Evolutionary conservation across 1,284 basidiomycete genomes (phyloP).

Genomic region (Tetrapyrgos nigripes): DNA sequence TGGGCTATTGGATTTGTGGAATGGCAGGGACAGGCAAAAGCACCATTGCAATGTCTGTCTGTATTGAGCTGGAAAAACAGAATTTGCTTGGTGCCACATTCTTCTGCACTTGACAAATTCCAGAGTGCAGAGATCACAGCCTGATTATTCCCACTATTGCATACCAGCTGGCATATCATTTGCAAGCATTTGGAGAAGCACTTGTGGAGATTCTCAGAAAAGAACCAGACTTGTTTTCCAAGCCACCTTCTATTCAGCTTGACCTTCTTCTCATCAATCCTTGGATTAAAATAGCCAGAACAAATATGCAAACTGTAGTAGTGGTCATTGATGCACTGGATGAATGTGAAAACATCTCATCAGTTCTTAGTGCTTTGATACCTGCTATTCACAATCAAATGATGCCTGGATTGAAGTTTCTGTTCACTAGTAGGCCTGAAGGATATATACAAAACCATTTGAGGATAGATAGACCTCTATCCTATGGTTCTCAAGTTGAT

Average conservation of each 20-base stretch:
- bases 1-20: too few species aligned
- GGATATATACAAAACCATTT: neutral
- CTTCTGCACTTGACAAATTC: too few species aligned
- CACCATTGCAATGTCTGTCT: too few species aligned
- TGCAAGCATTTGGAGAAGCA: too few species aligned
- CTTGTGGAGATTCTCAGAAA: neutral
- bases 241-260: neutral
- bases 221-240: neutral
- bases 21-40: too few species aligned
- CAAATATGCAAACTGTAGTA: neutral
- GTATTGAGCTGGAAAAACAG: neutral
- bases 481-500: neutral
- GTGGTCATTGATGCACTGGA: slow-evolving; percentile 5
- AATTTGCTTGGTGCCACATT: neutral
- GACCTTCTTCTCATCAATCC: neutral
- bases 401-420: neutral
- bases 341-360: slow-evolving; percentile 1
- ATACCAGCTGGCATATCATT: too few species aligned
- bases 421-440: slow-evolving; percentile 2
- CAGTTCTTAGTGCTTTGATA: neutral
- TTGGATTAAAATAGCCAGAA: neutral
- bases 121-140: too few species aligned
- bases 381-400: neutral
- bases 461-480: neutral
- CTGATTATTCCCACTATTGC: too few species aligned